phyloP scores from a whole-genome alignment of 352 stramenopile species.

The Globisporangium cederbergense region DNA sequence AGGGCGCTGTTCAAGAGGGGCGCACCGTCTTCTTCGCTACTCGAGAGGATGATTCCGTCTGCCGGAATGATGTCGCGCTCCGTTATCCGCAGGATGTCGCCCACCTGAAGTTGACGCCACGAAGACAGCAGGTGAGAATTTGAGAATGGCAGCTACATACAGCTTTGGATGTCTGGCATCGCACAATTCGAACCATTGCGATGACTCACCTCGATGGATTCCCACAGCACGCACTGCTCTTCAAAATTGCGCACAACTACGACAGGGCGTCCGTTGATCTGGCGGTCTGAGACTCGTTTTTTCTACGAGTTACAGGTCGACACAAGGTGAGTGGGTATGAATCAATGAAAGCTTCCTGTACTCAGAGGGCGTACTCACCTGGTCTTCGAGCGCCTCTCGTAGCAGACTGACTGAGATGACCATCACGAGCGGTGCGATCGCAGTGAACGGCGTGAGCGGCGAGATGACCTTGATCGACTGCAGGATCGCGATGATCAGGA shows the following conservation, averaged over 20 bases:
- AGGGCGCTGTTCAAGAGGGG: not conserved
- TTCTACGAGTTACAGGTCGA: constrained; percentile 20
- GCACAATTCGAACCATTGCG: not conserved
- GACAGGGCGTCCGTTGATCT: constrained; percentile 62
- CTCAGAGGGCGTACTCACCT: constrained; percentile 29
- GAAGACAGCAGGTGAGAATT: not conserved
- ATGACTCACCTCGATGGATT: constrained; percentile 59
- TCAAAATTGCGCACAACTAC: constrained; percentile 60
- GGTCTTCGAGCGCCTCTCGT: constrained; percentile 77
- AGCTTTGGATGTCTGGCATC: too few species aligned
- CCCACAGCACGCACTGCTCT: constrained; percentile 56
- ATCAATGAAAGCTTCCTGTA: constrained; percentile 10
- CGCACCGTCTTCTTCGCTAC: constrained; percentile 73
- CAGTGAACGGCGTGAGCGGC: constrained; percentile 51
- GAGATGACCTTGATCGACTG: constrained; percentile 81
- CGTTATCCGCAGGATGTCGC: constrained; percentile 81
- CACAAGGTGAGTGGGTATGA: not conserved
- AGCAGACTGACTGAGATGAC: constrained; percentile 77
- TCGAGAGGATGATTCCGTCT: constrained; percentile 89
- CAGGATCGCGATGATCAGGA: constrained; percentile 45
- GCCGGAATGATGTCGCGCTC: constrained; percentile 89
- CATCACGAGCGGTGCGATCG: constrained; percentile 78
- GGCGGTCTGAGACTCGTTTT: constrained; percentile 46
- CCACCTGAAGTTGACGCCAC: constrained; percentile 37
- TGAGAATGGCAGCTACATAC: not conserved